Evolutionary conservation across 108 stramenopile species (phyloP).

Genomic region (Ochromonas danica): DNA sequence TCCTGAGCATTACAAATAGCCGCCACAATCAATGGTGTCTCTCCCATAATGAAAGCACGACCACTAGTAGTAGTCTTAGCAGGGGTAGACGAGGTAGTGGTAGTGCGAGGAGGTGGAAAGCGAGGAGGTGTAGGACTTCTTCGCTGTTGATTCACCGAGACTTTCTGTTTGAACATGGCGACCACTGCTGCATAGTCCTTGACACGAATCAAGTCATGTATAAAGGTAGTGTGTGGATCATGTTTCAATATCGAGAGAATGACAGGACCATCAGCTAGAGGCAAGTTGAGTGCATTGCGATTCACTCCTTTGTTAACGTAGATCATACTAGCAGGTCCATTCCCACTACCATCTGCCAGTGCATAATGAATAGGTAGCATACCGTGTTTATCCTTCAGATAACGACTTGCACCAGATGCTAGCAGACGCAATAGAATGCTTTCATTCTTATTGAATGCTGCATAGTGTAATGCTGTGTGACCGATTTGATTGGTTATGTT

Average conservation of each 20-base stretch:
- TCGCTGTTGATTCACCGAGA: neutral
- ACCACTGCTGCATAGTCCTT: neutral
- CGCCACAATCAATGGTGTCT: conserved; percentile 32
- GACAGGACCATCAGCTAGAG: neutral
- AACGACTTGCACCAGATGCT: neutral
- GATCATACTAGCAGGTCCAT: neutral
- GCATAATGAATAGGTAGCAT: neutral
- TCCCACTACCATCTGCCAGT: neutral
- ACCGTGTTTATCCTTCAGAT: neutral
- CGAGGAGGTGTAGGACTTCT: neutral
- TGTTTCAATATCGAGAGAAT: neutral
- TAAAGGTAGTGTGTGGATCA: neutral
- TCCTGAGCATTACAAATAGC: neutral
- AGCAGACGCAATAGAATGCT: conserved; percentile 3
- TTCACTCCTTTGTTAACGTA: neutral
- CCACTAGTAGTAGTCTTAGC: neutral
- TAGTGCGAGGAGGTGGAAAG: neutral
- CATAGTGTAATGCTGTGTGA: conserved; percentile 21
- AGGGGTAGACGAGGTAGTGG: neutral
- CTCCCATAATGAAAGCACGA: conserved; percentile 17
- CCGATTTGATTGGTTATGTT: neutral
- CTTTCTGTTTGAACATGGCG: conserved; percentile 29
- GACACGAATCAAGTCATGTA: conserved; percentile 16
- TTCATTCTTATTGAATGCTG: neutral
- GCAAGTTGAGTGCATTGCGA: neutral